Evolutionary conservation across 2,329 filamentous ascomycete genomes (phyloP).

Genomic region (Aspergillus sp.): DNA sequence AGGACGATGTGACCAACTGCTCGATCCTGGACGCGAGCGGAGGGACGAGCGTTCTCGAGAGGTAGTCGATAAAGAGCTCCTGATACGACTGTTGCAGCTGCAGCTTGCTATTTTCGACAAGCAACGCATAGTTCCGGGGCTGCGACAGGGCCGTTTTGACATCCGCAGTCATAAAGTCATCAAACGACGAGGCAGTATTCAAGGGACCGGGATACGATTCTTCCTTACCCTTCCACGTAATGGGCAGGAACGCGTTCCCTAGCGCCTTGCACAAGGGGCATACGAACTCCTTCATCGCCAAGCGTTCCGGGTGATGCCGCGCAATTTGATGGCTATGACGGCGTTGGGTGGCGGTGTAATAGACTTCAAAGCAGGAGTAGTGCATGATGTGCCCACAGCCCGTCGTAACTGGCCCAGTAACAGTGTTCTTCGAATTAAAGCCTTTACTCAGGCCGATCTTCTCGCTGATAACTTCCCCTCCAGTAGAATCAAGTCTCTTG

Average conservation of each 20-base stretch:
- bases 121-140: constrained; percentile 48
- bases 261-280: constrained; percentile 96
- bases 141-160: constrained; percentile 51
- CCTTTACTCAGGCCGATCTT: constrained; percentile 85
- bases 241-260: constrained; percentile 90
- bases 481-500: constrained; percentile 71
- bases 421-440: constrained; percentile 68
- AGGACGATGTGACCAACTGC: constrained; percentile 28
- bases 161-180: constrained; percentile 65
- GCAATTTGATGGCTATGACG: constrained; percentile 92
- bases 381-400: constrained; percentile 99
- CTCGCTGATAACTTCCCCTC: constrained; percentile 69
- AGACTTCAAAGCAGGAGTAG: constrained; percentile 90
- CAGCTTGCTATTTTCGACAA: constrained; percentile 35
- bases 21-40: constrained; percentile 46
- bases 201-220: constrained; percentile 77
- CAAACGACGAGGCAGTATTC: constrained; percentile 59
- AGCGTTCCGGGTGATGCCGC: constrained; percentile 83
- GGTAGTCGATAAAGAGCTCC: constrained; percentile 53
- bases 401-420: constrained; percentile 76
- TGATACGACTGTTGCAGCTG: constrained; percentile 39
- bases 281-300: constrained; percentile 81
- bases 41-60: constrained; percentile 50
- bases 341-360: constrained; percentile 77
- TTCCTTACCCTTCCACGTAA: constrained; percentile 91